Percentiles rank a stretch among this genome's conserved stretches.
These are phyloP conservation scores for Aspergillus sp. DNA, from an alignment of 2,329 filamentous ascomycete genomes.

Conservation along the genomic window DNA sequence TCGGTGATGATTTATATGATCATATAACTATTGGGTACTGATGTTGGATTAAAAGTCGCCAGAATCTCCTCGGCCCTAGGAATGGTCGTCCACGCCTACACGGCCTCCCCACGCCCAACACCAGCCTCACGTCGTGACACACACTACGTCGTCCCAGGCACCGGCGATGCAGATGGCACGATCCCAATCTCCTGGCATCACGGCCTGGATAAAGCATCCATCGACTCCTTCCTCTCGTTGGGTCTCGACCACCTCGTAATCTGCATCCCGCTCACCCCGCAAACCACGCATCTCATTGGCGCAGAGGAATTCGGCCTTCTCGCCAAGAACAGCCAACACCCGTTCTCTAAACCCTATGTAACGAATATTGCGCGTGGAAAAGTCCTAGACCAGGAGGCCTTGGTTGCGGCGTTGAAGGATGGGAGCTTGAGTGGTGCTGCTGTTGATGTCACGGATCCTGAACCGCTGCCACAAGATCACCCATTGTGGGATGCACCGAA, in stretches of 20 bases:
- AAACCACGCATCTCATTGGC: slow-evolving; percentile 49
- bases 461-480: slow-evolving; percentile 62
- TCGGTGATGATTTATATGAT: too few relatives aligned
- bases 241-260: slow-evolving; percentile 52
- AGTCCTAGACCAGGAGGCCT: slow-evolving; percentile 53
- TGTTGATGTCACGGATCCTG: slow-evolving; percentile 71
- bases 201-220: slow-evolving; percentile 43
- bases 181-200: slow-evolving; percentile 51
- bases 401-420: slow-evolving; percentile 53
- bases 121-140: slow-evolving; percentile 56
- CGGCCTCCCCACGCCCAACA: slow-evolving; percentile 59
- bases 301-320: slow-evolving; percentile 49
- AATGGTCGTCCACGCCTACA: slow-evolving; percentile 67
- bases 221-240: slow-evolving; percentile 48
- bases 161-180: slow-evolving; percentile 51
- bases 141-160: slow-evolving; percentile 60
- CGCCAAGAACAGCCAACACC: slow-evolving; percentile 18
- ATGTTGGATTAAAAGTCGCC: slow-evolving; percentile 33
- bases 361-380: slow-evolving; percentile 63
- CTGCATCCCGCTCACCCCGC: slow-evolving; percentile 48
- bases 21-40: too few relatives aligned
- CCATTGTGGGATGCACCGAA: slow-evolving; percentile 63
- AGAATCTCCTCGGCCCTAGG: slow-evolving; percentile 57
- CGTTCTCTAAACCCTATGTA: slow-evolving; percentile 48
- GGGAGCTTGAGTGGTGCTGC: slow-evolving; percentile 58